Base-by-base conservation (phyloP, 345 rosid genomes). In the Clarkia xantiana region DNA sequence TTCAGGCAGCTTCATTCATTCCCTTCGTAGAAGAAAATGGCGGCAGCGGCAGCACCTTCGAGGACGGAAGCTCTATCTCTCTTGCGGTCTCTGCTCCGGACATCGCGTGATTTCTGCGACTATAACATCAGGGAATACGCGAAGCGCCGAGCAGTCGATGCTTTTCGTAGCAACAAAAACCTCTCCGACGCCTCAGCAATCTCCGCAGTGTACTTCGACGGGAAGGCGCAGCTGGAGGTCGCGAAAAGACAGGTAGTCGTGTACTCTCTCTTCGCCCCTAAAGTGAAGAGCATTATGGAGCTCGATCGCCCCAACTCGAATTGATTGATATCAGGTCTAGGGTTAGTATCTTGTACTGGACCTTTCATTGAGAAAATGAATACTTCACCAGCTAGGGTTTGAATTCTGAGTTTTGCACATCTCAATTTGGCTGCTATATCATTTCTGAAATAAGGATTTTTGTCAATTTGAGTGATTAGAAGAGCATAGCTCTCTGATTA, bases 261-360 rank as follows among this genome's bases (percentile, higher is more conserved):
- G 14, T 81, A 86, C 60, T 76, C 78, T 16, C 82, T 80, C 18
- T 90, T 79, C 61, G 78, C 84, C 49, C 80, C 94, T 38, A 76
- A 70, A 53, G 65, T 74, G 58, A 90, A 74, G 73, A 86, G 82
- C 77, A 61, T 86, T 57, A 90, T 90, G 94, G 95, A 90, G 60
- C 17, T 70, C 57, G 65, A 58, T 45, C 59, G 64, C 54, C 44
- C 57, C 19, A 9, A 9, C 1, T 38, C 34, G 15, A 18, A 41
- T 1, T 55, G 15, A 17, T 12, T 23, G 6, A 4, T 20, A 20
- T 16, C 14, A 25, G 49, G 51, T 29, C 36, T 29, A 29, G 36
- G 36, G 36, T 29, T 29, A 29, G 36, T 29, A 29, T 29, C 36
- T 29, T 29, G 9, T 29, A 29, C 36, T 29, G 8, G 36, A 3